A percentile compares a stretch with the other conserved stretches of the same genome.
Conservation (phyloP, 768 basidiomycete species). For the Boletus fagicola region DNA sequence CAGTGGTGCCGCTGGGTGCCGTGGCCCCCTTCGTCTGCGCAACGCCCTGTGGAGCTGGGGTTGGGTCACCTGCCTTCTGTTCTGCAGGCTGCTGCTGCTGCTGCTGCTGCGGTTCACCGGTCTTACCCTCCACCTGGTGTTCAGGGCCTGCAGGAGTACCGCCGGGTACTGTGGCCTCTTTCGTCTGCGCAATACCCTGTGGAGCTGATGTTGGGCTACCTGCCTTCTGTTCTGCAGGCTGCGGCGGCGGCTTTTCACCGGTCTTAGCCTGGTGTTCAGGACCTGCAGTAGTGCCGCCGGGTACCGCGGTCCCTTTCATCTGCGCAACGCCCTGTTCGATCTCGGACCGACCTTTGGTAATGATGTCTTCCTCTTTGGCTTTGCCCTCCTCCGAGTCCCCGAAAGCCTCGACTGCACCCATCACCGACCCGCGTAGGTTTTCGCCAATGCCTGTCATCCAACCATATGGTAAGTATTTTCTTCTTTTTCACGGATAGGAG, state of each 20-base stretch:
- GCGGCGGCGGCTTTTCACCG: background rate
- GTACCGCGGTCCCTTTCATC: constrained; percentile 16
- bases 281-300: background rate
- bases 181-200: constrained; percentile 36
- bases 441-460: constrained; percentile 42
- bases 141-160: background rate
- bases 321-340: constrained; percentile 39
- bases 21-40: constrained; percentile 25
- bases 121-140: background rate
- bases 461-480: constrained; percentile 1
- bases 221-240: background rate
- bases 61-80: background rate
- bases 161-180: constrained; percentile 1
- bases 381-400: constrained; percentile 24
- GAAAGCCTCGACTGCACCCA: constrained; percentile 40
- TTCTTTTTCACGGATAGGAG: background rate
- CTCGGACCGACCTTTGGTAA: constrained; percentile 39
- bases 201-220: too few species aligned
- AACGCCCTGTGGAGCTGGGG: constrained; percentile 31
- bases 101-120: background rate
- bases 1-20: background rate
- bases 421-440: constrained; percentile 41
- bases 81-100: background rate
- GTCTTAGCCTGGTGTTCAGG: background rate
- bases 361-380: constrained; percentile 37